phyloP scores from a whole-genome alignment of 2,329 filamentous ascomycete genomes.

The Nemania diffusa region DNA sequence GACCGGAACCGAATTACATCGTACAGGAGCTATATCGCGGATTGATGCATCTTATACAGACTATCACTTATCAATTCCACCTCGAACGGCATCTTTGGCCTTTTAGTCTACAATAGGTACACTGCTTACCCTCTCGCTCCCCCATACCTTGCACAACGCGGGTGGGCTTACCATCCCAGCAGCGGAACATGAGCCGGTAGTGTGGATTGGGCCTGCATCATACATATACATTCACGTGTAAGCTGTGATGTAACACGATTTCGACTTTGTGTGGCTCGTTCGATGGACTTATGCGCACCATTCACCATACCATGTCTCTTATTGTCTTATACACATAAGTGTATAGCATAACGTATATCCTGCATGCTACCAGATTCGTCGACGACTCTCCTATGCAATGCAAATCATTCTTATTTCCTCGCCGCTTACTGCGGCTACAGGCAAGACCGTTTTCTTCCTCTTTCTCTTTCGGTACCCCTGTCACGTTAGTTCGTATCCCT shows the following conservation, averaged over 20 bases:
- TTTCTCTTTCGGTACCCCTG: background rate
- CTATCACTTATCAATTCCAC: constrained; percentile 17
- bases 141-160: constrained; percentile 26
- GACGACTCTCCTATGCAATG: constrained; percentile 22
- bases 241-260: constrained; percentile 29
- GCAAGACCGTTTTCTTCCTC: background rate
- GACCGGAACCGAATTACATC: constrained; percentile 17
- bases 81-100: constrained; percentile 19
- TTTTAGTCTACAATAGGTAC: background rate
- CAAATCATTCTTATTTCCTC: constrained; percentile 31
- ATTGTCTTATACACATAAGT: constrained; percentile 10
- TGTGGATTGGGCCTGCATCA: constrained; percentile 23
- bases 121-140: background rate
- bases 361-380: constrained; percentile 26
- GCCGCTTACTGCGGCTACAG: constrained; percentile 29
- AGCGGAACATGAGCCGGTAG: constrained; percentile 37
- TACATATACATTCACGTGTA: constrained; percentile 9
- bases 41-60: constrained; percentile 10
- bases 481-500: background rate
- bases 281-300: constrained; percentile 30
- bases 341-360: constrained; percentile 17
- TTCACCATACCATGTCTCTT: background rate
- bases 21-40: background rate
- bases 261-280: constrained; percentile 24
- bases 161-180: constrained; percentile 33